Conservation (phyloP, 805 yeast genomes). For the Candida ovalis region DNA sequence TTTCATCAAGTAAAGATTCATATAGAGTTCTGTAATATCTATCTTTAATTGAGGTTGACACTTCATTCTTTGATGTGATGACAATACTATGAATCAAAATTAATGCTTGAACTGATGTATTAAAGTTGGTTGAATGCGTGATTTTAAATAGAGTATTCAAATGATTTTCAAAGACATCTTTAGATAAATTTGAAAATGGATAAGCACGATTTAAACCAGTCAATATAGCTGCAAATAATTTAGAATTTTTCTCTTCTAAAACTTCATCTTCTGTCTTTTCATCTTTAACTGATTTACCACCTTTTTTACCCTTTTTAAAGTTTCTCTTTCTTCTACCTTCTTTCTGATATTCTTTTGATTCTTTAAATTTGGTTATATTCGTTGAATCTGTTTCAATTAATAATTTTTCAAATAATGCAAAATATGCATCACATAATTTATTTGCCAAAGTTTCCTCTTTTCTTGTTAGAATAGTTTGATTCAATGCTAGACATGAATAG, state of each 20-base stretch:
- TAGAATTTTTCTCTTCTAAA: constrained; percentile 74
- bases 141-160: constrained; percentile 81
- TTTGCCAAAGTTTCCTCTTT: constrained; percentile 81
- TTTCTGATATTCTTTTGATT: constrained; percentile 44
- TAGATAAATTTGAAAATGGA: constrained; percentile 80
- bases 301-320: constrained; percentile 79
- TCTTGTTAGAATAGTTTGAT: constrained; percentile 85
- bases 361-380: constrained; percentile 36
- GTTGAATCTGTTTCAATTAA: constrained; percentile 62
- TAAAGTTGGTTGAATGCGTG: constrained; percentile 91
- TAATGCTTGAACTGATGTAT: constrained; percentile 90
- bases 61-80: constrained; percentile 38
- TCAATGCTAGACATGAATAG: constrained; percentile 81
- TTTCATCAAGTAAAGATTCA: constrained; percentile 81
- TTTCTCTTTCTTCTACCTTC: constrained; percentile 67
- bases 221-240: constrained; percentile 81
- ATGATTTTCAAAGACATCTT: constrained; percentile 68
- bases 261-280: constrained; percentile 63
- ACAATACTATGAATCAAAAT: constrained; percentile 81
- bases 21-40: constrained; percentile 85
- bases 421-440: constrained; percentile 75
- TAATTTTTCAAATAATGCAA: constrained; percentile 79
- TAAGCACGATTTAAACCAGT: constrained; percentile 96
- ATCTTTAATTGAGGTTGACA: constrained; percentile 34
- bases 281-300: constrained; percentile 73